Percentiles rank a stretch among this genome's conserved stretches.
These are phyloP conservation scores for Tylopilus balloui DNA, from an alignment of 768 basidiomycete species.

Conservation along the genomic window DNA sequence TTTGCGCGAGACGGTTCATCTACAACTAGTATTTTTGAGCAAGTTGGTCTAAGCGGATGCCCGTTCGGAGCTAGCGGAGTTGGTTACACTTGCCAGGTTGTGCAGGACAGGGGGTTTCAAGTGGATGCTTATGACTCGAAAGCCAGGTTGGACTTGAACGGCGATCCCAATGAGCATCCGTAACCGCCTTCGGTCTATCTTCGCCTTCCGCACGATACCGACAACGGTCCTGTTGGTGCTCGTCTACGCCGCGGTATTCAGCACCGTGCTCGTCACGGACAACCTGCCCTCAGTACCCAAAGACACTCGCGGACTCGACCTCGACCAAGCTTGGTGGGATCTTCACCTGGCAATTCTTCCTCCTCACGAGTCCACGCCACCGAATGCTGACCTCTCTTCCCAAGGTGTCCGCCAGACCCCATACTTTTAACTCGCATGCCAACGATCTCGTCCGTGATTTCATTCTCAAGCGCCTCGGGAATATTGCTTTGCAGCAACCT, in stretches of 20 bases:
- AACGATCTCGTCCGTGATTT: constrained; percentile 65
- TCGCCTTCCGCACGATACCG: constrained; percentile 40
- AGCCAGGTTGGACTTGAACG: not conserved
- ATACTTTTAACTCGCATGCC: constrained; percentile 73
- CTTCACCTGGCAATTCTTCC: constrained; percentile 44
- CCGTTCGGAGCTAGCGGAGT: too few species aligned
- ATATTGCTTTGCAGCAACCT: constrained; percentile 39
- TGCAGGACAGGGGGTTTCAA: too few species aligned
- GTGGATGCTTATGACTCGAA: not conserved
- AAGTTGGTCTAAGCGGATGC: too few species aligned
- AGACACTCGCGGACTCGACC: constrained; percentile 41
- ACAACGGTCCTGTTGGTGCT: constrained; percentile 44
- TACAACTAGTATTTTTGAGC: too few species aligned
- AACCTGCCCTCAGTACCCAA: constrained; percentile 42
- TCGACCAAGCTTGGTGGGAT: constrained; percentile 55
- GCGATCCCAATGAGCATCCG: constrained; percentile 24
- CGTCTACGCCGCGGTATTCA: constrained; percentile 47
- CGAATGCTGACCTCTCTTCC: not conserved
- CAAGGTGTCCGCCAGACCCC: constrained; percentile 65
- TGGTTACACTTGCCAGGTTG: too few species aligned
- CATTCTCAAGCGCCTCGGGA: constrained; percentile 50
- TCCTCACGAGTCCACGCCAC: not conserved
- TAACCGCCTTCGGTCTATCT: constrained; percentile 19
- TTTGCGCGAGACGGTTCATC: too few species aligned
- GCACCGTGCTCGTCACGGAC: constrained; percentile 46